Conservation (phyloP, 139 green algal genomes). For the Dunaliella primolecta region DNA sequence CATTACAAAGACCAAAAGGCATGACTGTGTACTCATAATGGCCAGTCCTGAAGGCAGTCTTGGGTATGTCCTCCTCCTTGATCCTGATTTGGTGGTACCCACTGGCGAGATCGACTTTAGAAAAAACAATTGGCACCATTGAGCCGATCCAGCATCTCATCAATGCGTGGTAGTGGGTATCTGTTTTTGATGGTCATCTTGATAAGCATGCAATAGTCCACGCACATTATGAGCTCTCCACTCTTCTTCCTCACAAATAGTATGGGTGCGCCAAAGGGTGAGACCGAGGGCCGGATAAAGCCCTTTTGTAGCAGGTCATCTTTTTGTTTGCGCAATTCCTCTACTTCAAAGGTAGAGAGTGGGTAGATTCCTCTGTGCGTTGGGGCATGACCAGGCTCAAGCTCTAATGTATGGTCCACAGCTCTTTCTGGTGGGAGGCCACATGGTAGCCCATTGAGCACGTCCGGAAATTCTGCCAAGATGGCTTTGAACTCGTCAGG, state of each 20-base stretch:
- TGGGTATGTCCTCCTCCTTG: constrained; percentile 12
- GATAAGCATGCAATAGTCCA: constrained; percentile 28
- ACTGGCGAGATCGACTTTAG: constrained; percentile 35
- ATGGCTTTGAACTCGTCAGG: constrained; percentile 8
- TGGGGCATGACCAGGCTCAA: constrained; percentile 11
- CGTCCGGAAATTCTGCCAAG: neutral
- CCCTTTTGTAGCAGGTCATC: constrained; percentile 14
- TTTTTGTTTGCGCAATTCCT: neutral
- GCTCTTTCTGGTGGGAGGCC: constrained; percentile 11
- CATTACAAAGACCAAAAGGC: constrained; percentile 34
- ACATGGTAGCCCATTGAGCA: neutral
- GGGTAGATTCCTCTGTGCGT: constrained; percentile 8
- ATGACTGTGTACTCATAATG: constrained; percentile 42
- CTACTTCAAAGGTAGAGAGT: neutral
- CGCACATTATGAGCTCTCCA: constrained; percentile 21
- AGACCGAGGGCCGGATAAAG: constrained; percentile 6
- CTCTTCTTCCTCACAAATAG: constrained; percentile 18
- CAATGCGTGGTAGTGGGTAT: constrained; percentile 37
- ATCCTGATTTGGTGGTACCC: constrained; percentile 24
- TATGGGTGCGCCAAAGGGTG: constrained; percentile 17
- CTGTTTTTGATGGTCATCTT: constrained; percentile 29
- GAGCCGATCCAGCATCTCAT: constrained; percentile 42
- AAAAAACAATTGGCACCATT: constrained; percentile 36
- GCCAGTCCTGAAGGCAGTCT: constrained; percentile 32
- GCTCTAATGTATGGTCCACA: constrained; percentile 13